These are phyloP conservation scores for Plasmodium vivax DNA, from an alignment of 169 alveolate genomes.

Conservation along the genomic window DNA sequence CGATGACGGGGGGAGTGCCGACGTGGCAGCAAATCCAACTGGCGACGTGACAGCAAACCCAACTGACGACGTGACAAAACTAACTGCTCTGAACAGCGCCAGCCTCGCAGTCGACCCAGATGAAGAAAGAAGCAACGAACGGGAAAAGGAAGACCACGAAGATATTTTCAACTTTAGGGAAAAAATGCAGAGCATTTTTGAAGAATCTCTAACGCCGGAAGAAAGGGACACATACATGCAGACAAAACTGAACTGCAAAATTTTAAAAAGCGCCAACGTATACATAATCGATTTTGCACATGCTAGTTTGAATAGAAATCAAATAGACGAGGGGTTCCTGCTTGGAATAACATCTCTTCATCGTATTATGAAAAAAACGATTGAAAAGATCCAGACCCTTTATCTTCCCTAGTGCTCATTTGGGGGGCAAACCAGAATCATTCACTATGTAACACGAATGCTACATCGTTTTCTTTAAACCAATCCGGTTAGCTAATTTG, in stretches of 20 bases:
- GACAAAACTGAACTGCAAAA: constrained; percentile 12
- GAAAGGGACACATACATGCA: constrained; percentile 21
- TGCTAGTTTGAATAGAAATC: constrained; percentile 75
- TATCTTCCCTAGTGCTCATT: neutral
- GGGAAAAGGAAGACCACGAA: constrained; percentile 11
- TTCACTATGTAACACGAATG: neutral
- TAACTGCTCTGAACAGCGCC: neutral
- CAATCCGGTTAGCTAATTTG: neutral
- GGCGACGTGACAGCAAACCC: neutral
- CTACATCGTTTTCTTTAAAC: neutral
- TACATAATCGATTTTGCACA: constrained; percentile 83
- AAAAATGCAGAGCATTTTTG: constrained; percentile 35
- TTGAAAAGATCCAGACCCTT: constrained; percentile 11
- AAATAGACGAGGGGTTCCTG: constrained; percentile 78
- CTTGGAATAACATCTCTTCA: constrained; percentile 74
- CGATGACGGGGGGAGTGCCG: neutral
- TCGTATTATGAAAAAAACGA: constrained; percentile 57
- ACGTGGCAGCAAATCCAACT: neutral
- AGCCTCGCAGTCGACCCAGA: neutral
- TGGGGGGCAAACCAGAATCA: neutral
- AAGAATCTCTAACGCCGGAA: constrained; percentile 32
- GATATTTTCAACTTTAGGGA: constrained; percentile 35
- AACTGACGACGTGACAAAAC: neutral
- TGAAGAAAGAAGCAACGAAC: neutral
- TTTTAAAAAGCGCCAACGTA: constrained; percentile 70